Conservation (phyloP, 176 grass and related monocot species). For the Puya raimondii region DNA sequence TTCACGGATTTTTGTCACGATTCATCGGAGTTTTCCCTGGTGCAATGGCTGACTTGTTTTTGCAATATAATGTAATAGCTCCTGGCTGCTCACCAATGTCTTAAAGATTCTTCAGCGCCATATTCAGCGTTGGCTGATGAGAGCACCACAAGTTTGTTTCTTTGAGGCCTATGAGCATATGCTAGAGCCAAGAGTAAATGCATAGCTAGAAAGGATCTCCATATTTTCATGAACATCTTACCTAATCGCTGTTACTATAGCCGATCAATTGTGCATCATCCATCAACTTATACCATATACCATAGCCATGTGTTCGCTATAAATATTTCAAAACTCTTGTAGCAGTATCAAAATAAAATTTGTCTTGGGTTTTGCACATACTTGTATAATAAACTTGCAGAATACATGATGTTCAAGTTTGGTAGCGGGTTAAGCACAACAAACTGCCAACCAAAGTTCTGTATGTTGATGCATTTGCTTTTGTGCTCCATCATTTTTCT, state of each 20-base stretch:
- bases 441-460: too few species aligned
- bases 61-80: constrained; percentile 5
- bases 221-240: constrained; percentile 1
- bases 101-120: background rate
- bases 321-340: constrained; percentile 10
- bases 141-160: background rate
- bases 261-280: background rate
- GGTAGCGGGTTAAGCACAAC: background rate
- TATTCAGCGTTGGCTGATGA: constrained; percentile 8
- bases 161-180: background rate
- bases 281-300: background rate
- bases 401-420: background rate
- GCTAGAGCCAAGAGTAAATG: background rate
- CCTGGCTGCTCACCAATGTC: background rate
- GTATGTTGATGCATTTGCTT: too few species aligned
- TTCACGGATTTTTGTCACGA: too few species aligned
- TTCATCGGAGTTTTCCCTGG: too few species aligned
- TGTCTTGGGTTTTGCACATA: background rate
- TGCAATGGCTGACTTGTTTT: constrained; percentile 1
- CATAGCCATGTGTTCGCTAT: background rate
- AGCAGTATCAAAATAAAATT: constrained; percentile 1
- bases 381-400: background rate
- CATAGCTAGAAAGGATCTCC: constrained; percentile 4
- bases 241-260: background rate
- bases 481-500: background rate